Evolutionary conservation across 164 flowering plant species (phyloP), one percentile per base, ranked within the genome.

Genomic region (Liquidambar formosana): DNA sequence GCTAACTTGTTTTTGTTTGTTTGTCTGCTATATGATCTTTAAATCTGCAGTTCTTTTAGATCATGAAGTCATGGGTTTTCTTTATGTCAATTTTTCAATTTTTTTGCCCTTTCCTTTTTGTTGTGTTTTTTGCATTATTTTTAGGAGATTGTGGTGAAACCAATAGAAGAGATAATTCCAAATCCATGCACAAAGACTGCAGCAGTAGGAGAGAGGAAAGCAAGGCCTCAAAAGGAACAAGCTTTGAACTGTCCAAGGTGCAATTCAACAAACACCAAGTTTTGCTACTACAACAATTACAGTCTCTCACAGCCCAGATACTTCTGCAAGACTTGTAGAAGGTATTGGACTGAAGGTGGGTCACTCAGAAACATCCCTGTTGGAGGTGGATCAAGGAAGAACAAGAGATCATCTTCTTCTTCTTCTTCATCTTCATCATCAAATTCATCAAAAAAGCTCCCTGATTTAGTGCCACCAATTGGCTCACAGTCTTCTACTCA

Each of bases 291-390:
- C 89, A 94, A 94, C 92, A 94, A 94, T 73, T 94, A 94, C 76
- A 94, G 97, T 62, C 94, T 90, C 63, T 79, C 98, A n/a, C 98
- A 94, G 58, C 98, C 98, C 16, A 85, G 98, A 60, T 94, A 90
- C 76, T 92, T 94, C 66, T 94, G 98, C 84, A 94, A 94, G 84
- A 82, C 91, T 52, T 94, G 98, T 70, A 80, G 94, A 76, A 85
- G 98, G 82, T 94, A 94, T 44, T 94, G 98, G 98, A 94, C 98
- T 58, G 92, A 89, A 78, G 98, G 98, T 65, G 98, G 98, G 8
- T 88, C 98, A 22, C 83, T 94, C 5, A 82, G 98, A 47, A 94
- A 90, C 71, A 90, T 94, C 46, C 98, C 98, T n/a, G 96, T 94
- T 14, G 98, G 98, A 15, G 98, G 98, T 11, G 96, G 96, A 14